These are phyloP conservation scores for Lipomyces sp. DNA, from an alignment of 805 yeast genomes.

Conservation along the genomic window DNA sequence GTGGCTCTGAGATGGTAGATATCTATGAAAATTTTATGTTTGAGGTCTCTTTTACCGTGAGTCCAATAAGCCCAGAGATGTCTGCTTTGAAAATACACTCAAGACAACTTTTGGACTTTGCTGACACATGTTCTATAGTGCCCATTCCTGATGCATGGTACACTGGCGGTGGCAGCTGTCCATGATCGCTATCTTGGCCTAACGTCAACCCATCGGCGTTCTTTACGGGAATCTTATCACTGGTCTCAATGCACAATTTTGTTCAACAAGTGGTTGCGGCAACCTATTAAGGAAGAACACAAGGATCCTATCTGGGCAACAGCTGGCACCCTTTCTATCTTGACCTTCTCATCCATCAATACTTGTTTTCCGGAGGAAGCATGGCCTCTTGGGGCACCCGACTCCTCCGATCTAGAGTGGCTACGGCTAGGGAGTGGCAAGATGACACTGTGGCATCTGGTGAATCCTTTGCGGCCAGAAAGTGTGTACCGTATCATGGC, in stretches of 20 bases:
- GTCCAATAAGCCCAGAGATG: too few species aligned
- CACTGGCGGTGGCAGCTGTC: background rate
- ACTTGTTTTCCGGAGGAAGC: background rate
- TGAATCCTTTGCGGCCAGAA: slow-evolving; percentile 4
- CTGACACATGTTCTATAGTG: background rate
- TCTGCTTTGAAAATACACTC: too few species aligned
- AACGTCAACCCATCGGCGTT: background rate
- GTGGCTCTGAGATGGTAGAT: too few species aligned
- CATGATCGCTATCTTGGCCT: background rate
- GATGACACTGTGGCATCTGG: background rate
- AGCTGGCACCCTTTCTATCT: background rate
- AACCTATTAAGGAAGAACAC: background rate
- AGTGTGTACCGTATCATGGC: background rate
- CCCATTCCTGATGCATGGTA: slow-evolving; percentile 3
- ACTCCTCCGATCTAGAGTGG: slow-evolving; percentile 3
- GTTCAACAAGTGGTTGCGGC: background rate
- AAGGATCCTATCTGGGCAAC: slow-evolving; percentile 1
- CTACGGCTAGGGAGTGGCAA: background rate
- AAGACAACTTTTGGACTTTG: background rate
- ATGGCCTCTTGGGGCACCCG: slow-evolving; percentile 1
- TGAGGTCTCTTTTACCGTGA: too few species aligned
- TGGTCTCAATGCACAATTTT: slow-evolving; percentile 1
- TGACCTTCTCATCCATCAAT: background rate
- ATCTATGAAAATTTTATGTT: too few species aligned
- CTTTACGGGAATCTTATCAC: background rate